phyloP scores from a whole-genome alignment of 2,329 filamentous ascomycete species.

The Ophiostoma sp. region DNA sequence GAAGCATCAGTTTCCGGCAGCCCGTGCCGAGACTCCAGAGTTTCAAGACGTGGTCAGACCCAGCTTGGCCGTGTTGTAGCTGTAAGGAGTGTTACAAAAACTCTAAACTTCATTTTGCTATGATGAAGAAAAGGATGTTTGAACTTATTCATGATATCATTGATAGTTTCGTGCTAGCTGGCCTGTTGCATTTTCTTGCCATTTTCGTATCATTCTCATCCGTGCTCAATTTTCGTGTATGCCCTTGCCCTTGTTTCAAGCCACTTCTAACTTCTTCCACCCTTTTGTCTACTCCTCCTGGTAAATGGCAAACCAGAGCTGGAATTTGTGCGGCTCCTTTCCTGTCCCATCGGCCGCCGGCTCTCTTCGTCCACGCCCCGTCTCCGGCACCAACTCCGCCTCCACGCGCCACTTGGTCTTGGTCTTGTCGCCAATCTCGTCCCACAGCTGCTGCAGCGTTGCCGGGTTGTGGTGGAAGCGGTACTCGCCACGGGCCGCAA shows the following conservation, averaged over 20 bases:
- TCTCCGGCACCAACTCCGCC: constrained; percentile 10
- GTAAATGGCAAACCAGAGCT: constrained; percentile 17
- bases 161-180: too few species aligned
- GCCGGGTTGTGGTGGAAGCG: constrained; percentile 44
- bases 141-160: too few species aligned
- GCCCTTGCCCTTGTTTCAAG: not conserved
- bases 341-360: constrained; percentile 1
- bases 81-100: not conserved
- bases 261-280: not conserved
- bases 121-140: too few species aligned
- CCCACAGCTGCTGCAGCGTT: constrained; percentile 45
- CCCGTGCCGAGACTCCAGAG: constrained; percentile 9
- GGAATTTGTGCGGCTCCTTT: not conserved
- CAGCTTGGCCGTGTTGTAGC: not conserved
- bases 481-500: constrained; percentile 29
- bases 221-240: not conserved
- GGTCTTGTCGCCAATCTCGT: constrained; percentile 38
- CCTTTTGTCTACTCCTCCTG: not conserved
- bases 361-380: not conserved
- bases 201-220: not conserved
- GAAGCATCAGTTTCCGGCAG: not conserved
- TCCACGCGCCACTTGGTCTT: constrained; percentile 32
- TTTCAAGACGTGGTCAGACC: constrained; percentile 7
- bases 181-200: too few species aligned
- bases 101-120: too few species aligned